Base-by-base conservation (phyloP, 306 rosid genomes). In the Arachis hypogaea region DNA sequence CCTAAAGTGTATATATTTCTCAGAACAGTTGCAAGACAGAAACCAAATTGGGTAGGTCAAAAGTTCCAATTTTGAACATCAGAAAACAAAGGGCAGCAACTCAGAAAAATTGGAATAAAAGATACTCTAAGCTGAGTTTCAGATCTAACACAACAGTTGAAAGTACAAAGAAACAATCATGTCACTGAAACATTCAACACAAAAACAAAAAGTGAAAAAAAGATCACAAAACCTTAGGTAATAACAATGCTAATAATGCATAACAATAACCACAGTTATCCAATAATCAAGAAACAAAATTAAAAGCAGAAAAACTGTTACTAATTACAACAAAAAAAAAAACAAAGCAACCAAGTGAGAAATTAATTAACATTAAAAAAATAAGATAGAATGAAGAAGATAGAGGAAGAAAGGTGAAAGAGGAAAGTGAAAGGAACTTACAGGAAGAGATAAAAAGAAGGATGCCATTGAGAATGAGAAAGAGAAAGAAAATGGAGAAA, bases 1-100 rank as follows among this genome's bases (percentile, higher is more conserved):
- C 62, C 63, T 59, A 68, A n/a, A 52, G 63, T 47, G 69, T 68
- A 58, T n/a, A 14, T 16, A 56, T 65, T 55, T 45, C 59, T 54
- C 14, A 58, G 49, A 65, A 10, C 7, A 9, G 67, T 44, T 56
- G 63, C 58, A 52, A 52, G 29, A 52, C 4, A 33, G 3, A 52
- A 52, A 52, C 58, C 58, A 52, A 52, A 52, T 52, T 52, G 28
- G 58, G 58, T n/a, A n/a, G 29, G 58, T 6, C 16, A 50, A 50
- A 50, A 11, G 14, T 50, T 50, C 56, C 58, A 52, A 52, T 12
- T 51, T 52, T 52, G 58, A 52, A 52, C 58, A n/a, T 52, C 8
- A 5, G 28, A 52, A 52, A 52, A 18, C 38, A 33, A 52, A 52
- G 29, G 9, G 58, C 8, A 52, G 0, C 9, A 52, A 52, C 22